Base-by-base conservation (phyloP, 2,329 filamentous ascomycete species). In the Huntiella bhutanensis region DNA sequence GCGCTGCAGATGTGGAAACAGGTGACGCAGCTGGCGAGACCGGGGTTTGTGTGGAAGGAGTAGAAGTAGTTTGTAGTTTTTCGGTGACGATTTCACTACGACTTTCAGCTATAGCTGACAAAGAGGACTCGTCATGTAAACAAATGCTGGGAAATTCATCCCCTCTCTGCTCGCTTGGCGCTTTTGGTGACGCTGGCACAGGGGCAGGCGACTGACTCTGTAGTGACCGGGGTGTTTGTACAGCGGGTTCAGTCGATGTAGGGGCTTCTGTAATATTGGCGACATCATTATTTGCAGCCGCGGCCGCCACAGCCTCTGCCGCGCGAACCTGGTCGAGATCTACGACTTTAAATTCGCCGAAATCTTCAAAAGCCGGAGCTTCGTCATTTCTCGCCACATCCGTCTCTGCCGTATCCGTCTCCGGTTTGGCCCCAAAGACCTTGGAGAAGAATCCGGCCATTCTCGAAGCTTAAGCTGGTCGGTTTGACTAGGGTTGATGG, bases 91-190 rank as follows among this genome's bases (percentile, higher is more conserved):
- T 28, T 28, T 28, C 22, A 28, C 6, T 28, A 28, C 22, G 22
- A 8, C 22, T 28, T 28, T 28, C 22, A 28, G 22, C 22, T 28
- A 28, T 28, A 28, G 22, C 22, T 28, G 22, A 28, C 22, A 28
- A 28, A 28, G 22, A 28, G 22, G 22, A 32, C n/a, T 49, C 48
- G 34, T 33, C 46, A 50, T 60, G 61, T 66, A 66, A 66, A 66
- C 63, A 66, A 61, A 62, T 60, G 56, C 60, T 58, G 54, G 61
- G 59, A 59, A 62, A 62, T 55, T 57, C 56, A 54, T 62, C 22
- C 22, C 38, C 38, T 12, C 17, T 22, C n/a, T 11, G 22, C 15
- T 42, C 19, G 7, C 16, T 10, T 42, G 40, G 16, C 22, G 15
- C 38, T 37, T 11, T 16, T 37, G 39, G 15, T 41, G 28, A 19